Conservation (phyloP, 176 grass and related monocot genomes). For the Triticum urartu region DNA sequence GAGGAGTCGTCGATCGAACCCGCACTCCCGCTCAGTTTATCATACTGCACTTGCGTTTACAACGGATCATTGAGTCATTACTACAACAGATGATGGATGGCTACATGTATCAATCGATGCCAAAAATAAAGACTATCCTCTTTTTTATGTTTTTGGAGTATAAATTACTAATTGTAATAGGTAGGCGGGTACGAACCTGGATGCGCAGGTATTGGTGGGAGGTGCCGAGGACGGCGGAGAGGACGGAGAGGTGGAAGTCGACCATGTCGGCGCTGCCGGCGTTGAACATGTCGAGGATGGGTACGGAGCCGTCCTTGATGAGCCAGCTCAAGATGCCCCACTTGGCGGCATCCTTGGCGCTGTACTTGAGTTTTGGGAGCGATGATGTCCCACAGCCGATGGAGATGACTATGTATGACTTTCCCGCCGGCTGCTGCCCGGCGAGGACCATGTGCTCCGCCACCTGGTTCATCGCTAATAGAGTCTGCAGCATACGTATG, state of each 20-base stretch:
- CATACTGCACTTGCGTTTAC: constrained; percentile 36
- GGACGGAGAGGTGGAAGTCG: constrained; percentile 65
- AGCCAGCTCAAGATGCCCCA: constrained; percentile 82
- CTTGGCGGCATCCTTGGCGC: constrained; percentile 38
- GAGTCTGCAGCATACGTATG: constrained; percentile 33
- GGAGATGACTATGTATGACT: constrained; percentile 69
- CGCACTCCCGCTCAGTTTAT: constrained; percentile 35
- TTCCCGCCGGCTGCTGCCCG: constrained; percentile 42
- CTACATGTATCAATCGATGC: no score
- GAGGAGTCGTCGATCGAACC: constrained; percentile 51
- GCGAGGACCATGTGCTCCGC: constrained; percentile 56
- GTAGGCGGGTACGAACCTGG: constrained; percentile 27
- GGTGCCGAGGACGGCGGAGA: constrained; percentile 45
- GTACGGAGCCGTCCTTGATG: constrained; percentile 37
- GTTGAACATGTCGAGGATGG: constrained; percentile 67
- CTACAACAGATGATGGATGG: not conserved
- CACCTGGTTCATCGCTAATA: constrained; percentile 52
- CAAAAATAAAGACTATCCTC: no score
- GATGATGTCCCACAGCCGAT: constrained; percentile 53
- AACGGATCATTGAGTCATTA: not conserved
- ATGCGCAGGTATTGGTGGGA: constrained; percentile 55
- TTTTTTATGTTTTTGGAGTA: not conserved
- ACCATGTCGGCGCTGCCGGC: constrained; percentile 78
- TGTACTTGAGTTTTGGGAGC: constrained; percentile 37
- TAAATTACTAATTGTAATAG: no score